Evolutionary conservation across 495 filamentous ascomycete species (phyloP).

Genomic region (Neurospora sp.): DNA sequence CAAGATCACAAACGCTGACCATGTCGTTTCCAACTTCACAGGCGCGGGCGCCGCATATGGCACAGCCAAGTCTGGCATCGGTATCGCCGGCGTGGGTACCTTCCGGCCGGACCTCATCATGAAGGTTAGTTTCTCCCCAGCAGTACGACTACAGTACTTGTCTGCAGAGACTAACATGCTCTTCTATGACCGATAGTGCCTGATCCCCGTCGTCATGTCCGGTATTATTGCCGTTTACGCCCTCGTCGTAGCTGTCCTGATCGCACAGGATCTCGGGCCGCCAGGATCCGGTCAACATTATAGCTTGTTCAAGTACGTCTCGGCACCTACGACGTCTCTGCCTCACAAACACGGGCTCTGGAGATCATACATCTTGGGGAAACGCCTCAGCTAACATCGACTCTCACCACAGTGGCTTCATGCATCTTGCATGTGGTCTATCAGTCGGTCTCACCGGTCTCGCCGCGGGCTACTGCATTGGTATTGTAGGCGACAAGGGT

Average conservation of each 20-base stretch:
- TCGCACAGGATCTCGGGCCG: conserved; percentile 71
- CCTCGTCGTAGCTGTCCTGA: conserved; percentile 91
- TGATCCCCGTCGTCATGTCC: conserved; percentile 98
- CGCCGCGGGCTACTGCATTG: conserved; percentile 96
- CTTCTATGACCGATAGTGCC: conserved; percentile 42
- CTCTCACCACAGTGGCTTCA: conserved; percentile 53
- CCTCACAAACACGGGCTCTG: background rate
- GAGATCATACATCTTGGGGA: background rate
- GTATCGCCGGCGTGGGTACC: conserved; percentile 87
- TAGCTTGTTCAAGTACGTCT: conserved; percentile 69
- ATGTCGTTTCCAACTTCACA: conserved; percentile 25
- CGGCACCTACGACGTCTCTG: background rate
- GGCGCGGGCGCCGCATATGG: conserved; percentile 92
- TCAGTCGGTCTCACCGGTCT: conserved; percentile 85
- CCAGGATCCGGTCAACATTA: conserved; percentile 48
- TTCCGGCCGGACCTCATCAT: conserved; percentile 94
- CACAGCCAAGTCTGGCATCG: conserved; percentile 93
- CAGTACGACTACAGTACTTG: background rate
- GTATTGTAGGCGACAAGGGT: conserved; percentile 87
- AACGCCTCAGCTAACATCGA: conserved; percentile 11
- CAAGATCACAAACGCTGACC: conserved; percentile 14
- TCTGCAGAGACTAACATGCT: background rate
- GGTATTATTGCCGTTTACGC: conserved; percentile 98
- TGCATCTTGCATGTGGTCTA: conserved; percentile 87
- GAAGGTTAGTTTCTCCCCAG: conserved; percentile 54